Evolutionary conservation across 2,329 filamentous ascomycete species (phyloP).

Genomic region (Aspergillus floridensis): DNA sequence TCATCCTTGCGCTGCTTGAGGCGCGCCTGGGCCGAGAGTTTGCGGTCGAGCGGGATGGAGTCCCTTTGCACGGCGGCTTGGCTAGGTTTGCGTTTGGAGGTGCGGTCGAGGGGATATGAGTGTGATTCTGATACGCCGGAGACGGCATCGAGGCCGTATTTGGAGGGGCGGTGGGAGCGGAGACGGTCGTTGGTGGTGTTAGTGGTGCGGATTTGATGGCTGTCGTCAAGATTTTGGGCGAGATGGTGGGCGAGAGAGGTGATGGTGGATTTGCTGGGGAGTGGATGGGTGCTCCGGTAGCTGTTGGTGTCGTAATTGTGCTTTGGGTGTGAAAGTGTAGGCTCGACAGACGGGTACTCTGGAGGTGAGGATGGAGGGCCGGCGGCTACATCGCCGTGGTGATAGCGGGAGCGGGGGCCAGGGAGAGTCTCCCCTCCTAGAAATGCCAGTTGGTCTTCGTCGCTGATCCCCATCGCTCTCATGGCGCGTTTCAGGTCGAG

Average conservation of each 20-base stretch:
- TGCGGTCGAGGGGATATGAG: slow-evolving; percentile 20
- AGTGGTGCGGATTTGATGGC: slow-evolving; percentile 17
- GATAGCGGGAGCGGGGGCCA: slow-evolving; percentile 11
- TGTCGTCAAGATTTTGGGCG: slow-evolving; percentile 16
- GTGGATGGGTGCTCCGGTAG: slow-evolving; percentile 24
- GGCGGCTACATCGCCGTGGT: slow-evolving; percentile 13
- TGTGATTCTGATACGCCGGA: slow-evolving; percentile 20
- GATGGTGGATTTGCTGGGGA: slow-evolving; percentile 25
- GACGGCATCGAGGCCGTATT: slow-evolving; percentile 31
- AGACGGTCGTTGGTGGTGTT: slow-evolving; percentile 14
- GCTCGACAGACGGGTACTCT: slow-evolving; percentile 25
- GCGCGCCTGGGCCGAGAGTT: slow-evolving; percentile 35
- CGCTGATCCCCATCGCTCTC: slow-evolving; percentile 25
- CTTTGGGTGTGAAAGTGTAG: slow-evolving; percentile 21
- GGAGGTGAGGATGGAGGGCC: slow-evolving; percentile 35
- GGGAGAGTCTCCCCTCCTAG: slow-evolving; percentile 22
- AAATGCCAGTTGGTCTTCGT: slow-evolving; percentile 27
- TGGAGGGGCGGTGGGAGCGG: slow-evolving; percentile 25
- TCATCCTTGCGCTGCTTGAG: slow-evolving; percentile 30
- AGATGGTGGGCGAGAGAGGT: slow-evolving; percentile 24
- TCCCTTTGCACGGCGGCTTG: slow-evolving; percentile 24
- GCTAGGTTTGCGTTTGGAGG: slow-evolving; percentile 20
- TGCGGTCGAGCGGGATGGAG: slow-evolving; percentile 31
- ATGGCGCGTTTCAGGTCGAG: slow-evolving; percentile 25
- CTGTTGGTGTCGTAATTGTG: slow-evolving; percentile 20